phyloP scores from a whole-genome alignment of 2,329 filamentous ascomycete species.

The Cladophialophora exuberans region DNA sequence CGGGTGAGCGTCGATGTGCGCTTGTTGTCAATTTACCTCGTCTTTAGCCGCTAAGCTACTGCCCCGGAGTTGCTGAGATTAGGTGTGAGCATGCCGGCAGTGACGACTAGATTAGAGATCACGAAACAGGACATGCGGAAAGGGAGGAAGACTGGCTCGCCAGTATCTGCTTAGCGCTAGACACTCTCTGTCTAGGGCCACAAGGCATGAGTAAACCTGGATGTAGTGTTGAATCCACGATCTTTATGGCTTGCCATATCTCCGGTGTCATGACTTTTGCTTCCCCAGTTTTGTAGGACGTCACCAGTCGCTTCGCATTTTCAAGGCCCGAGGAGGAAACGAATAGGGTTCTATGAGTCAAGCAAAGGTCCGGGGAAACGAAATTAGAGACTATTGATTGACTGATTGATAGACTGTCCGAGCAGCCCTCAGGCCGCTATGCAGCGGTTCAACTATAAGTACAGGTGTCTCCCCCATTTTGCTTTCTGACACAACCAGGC shows the following conservation, averaged over 20 bases:
- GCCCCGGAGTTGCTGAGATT: conserved; percentile 68
- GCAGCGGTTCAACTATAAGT: too few species aligned
- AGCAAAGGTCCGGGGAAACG: too few species aligned
- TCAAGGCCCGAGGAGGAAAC: conserved; percentile 78
- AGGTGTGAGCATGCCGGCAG: conserved; percentile 94
- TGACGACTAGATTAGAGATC: conserved; percentile 90
- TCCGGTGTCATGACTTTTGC: conserved; percentile 81
- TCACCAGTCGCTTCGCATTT: conserved; percentile 78
- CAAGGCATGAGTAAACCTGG: too few species aligned
- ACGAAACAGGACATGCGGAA: conserved; percentile 98
- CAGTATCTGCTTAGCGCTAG: too few species aligned
- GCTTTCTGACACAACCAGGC: too few species aligned
- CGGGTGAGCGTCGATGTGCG: too few species aligned
- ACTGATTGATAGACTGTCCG: too few species aligned
- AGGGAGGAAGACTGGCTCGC: conserved; percentile 85
- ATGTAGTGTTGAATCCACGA: conserved; percentile 94
- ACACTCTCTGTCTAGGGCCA: too few species aligned
- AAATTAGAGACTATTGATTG: too few species aligned
- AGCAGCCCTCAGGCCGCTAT: too few species aligned
- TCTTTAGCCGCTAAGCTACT: conserved; percentile 90
- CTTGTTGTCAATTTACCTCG: too few species aligned
- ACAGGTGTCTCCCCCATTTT: too few species aligned
- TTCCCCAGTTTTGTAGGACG: conserved; percentile 84
- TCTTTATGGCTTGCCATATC: conserved; percentile 94
- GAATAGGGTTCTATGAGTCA: conserved; percentile 73